Evolutionary conservation across 1,139 yeast species (phyloP).

Genomic region (Candida smagusa): DNA sequence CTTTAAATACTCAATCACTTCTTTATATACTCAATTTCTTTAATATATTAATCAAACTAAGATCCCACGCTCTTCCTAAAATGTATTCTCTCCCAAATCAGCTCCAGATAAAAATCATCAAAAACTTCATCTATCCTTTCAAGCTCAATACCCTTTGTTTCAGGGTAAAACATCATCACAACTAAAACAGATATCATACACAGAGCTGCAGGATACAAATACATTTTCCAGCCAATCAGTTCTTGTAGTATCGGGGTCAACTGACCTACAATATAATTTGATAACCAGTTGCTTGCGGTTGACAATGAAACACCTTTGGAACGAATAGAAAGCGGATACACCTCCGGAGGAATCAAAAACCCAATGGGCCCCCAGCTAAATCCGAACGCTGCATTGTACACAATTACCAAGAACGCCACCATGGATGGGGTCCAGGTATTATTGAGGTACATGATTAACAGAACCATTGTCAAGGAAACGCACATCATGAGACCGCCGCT

Average conservation of each 20-base stretch:
- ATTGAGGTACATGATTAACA: slow-evolving; percentile 38
- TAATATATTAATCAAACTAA: no score
- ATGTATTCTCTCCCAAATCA: slow-evolving; percentile 12
- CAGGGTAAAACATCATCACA: slow-evolving; percentile 49
- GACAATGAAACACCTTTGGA: slow-evolving; percentile 54
- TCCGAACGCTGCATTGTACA: slow-evolving; percentile 54
- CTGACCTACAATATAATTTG: slow-evolving; percentile 54
- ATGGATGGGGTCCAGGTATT: slow-evolving; percentile 37
- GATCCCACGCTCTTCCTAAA: no score
- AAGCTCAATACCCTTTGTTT: slow-evolving; percentile 51
- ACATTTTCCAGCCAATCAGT: slow-evolving; percentile 48
- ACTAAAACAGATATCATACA: slow-evolving; percentile 44
- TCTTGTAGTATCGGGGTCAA: slow-evolving; percentile 49
- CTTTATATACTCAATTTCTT: no score
- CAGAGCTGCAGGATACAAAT: slow-evolving; percentile 45
- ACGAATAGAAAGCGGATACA: slow-evolving; percentile 51
- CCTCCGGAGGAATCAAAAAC: slow-evolving; percentile 53
- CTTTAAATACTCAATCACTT: no score
- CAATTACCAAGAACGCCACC: slow-evolving; percentile 47
- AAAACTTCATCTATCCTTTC: slow-evolving; percentile 67
- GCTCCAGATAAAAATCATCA: slow-evolving; percentile 42
- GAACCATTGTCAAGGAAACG: slow-evolving; percentile 36
- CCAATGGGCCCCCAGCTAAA: slow-evolving; percentile 60
- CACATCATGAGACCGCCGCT: slow-evolving; percentile 51
- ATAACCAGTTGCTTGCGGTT: slow-evolving; percentile 55